Base-by-base conservation (phyloP, 768 basidiomycete genomes). In the Amanita muscaria region DNA sequence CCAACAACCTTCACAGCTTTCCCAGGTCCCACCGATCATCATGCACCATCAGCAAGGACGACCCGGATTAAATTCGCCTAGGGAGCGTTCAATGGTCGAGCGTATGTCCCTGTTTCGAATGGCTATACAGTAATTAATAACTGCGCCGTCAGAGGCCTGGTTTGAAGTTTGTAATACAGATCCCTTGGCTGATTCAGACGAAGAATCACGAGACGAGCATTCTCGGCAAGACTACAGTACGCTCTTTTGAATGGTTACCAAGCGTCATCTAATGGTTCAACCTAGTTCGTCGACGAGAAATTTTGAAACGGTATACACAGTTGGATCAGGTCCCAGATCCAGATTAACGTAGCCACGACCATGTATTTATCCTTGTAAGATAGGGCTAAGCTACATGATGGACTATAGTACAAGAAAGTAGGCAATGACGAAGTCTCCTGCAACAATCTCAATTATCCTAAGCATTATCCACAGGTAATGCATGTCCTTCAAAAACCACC, bases 111-210 rank as follows among this genome's bases (percentile, higher is more conserved):
- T 21, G 23, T 25, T 34, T 42, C 11, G 19, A 52, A 35, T 35
- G 32, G 40, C 30, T 36, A 29, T n/a, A 30, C 33, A 22, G 18
- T 37, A 42, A 35, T 46, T 32, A 22, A 37, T 49, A 42, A 32
- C 35, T 41, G 19, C 40, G 49, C 36, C 44, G 47, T 16, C 63
- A 88, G 86, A 88, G 47, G 83, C 85, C 5, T 88, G 83, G 83
- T 77, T 81, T 53, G 63, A 76, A 24, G 70, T 79, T 22, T 70
- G 69, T 30, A 74, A 72, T 21, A 69, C 70, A 27, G 83, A 88
- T 55, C 80, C 84, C 12, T 64, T 87, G 12, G 65, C 63, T 10
- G 83, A 85, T 62, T 86, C 85, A 10, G 85, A 88, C 51, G 81
- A 82, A 30, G 86, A 88, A 54, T 60, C 68, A 44, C 65, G 69